Percentiles rank a stretch among this genome's conserved stretches.
phyloP scores from a whole-genome alignment of 225 moss, liverwort and hornwort genomes.

The Thuidium tamariscinum region DNA sequence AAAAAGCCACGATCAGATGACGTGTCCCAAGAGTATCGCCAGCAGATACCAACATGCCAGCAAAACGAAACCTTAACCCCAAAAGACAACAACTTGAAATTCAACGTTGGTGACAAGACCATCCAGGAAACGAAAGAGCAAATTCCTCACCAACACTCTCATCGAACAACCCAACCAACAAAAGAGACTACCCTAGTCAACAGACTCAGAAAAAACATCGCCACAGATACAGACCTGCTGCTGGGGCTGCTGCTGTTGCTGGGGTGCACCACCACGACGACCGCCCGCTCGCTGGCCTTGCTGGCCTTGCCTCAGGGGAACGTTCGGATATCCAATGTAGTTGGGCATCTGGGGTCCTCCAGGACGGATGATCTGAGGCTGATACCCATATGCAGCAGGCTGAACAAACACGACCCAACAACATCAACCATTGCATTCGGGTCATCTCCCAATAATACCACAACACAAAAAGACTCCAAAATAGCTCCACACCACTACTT shows the following conservation, averaged over 20 bases:
- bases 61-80: too few species aligned
- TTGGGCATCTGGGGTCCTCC: slow-evolving; percentile 77
- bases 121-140: not conserved
- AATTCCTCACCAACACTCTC: not conserved
- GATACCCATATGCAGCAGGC: slow-evolving; percentile 84
- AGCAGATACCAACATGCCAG: not conserved
- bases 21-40: not conserved
- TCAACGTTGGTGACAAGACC: too few species aligned
- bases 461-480: too few species aligned
- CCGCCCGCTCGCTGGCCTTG: slow-evolving; percentile 80
- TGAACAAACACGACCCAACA: slow-evolving; percentile 1
- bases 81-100: too few species aligned
- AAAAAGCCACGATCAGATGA: not conserved
- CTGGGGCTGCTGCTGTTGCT: slow-evolving; percentile 75
- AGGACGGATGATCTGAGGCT: slow-evolving; percentile 85
- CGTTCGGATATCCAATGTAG: slow-evolving; percentile 62
- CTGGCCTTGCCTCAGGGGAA: slow-evolving; percentile 72
- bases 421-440: not conserved
- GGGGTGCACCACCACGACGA: slow-evolving; percentile 64
- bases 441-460: too few species aligned
- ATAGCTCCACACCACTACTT: not conserved
- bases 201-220: not conserved
- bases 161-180: not conserved
- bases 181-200: not conserved
- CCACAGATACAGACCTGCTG: slow-evolving; percentile 29